Evolutionary conservation across 768 basidiomycete genomes (phyloP).

Genomic region (Collybia nuda): DNA sequence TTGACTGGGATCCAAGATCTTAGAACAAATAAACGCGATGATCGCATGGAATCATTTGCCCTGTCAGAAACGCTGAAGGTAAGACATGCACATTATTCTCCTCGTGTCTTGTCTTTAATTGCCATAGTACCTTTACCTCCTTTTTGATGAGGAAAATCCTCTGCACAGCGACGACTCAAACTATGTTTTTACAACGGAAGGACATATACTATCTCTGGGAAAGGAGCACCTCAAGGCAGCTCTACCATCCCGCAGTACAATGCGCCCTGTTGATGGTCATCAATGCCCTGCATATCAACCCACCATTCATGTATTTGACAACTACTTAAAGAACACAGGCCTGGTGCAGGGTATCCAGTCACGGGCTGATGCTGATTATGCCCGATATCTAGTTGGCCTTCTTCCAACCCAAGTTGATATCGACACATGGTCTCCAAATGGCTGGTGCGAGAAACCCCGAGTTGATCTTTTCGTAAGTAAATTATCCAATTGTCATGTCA

Average conservation of each 20-base stretch:
- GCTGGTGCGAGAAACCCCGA: slow-evolving; percentile 75
- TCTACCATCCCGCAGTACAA: slow-evolving; percentile 56
- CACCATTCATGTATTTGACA: slow-evolving; percentile 31
- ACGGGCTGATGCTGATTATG: slow-evolving; percentile 79
- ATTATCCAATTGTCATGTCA: not conserved
- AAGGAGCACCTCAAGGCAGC: slow-evolving; percentile 50
- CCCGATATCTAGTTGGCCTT: slow-evolving; percentile 64
- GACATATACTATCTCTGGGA: slow-evolving; percentile 79
- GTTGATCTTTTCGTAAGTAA: slow-evolving; percentile 66
- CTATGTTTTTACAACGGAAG: slow-evolving; percentile 94
- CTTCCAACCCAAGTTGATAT: slow-evolving; percentile 48
- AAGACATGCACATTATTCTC: slow-evolving; percentile 3
- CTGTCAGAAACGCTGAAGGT: slow-evolving; percentile 92
- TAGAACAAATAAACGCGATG: slow-evolving; percentile 73
- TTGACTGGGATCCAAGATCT: slow-evolving; percentile 82
- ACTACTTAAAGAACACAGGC: slow-evolving; percentile 35
- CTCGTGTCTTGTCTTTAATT: not conserved
- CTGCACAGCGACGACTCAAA: slow-evolving; percentile 78
- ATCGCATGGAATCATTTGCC: slow-evolving; percentile 98
- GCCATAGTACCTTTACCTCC: slow-evolving; percentile 82
- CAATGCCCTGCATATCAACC: slow-evolving; percentile 76
- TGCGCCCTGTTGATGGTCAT: slow-evolving; percentile 62
- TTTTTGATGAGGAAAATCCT: slow-evolving; percentile 85
- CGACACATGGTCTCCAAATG: slow-evolving; percentile 61
- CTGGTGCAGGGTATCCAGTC: slow-evolving; percentile 69